phyloP scores from a whole-genome alignment of 768 basidiomycete species.

The Phanerochaete carnosa region DNA sequence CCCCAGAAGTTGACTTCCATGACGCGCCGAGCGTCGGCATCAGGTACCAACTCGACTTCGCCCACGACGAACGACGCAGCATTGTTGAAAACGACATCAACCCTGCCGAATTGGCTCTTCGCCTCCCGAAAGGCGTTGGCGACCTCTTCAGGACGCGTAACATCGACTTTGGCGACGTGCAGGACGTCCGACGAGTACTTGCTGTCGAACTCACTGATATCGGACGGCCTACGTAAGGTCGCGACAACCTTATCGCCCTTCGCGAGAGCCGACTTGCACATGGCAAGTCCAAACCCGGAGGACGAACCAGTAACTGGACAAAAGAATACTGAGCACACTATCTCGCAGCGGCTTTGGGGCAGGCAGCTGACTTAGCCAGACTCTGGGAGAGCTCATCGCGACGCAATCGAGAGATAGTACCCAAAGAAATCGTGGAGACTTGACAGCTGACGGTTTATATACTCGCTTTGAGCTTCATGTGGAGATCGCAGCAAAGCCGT shows the following conservation, averaged over 20 bases:
- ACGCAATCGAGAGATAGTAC: too few species aligned
- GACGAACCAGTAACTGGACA: conserved; percentile 42
- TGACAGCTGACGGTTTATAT: too few species aligned
- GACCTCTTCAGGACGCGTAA: conserved; percentile 32
- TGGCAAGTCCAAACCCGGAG: conserved; percentile 34
- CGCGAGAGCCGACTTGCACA: conserved; percentile 31
- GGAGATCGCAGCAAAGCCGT: too few species aligned
- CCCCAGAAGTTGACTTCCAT: conserved; percentile 35
- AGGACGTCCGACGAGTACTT: conserved; percentile 31
- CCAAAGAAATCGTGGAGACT: too few species aligned
- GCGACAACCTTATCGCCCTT: conserved; percentile 41
- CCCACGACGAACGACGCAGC: conserved; percentile 30
- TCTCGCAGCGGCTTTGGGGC: too few species aligned
- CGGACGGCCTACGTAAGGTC: conserved; percentile 31
- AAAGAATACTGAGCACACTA: too few species aligned
- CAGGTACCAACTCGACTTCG: conserved; percentile 36
- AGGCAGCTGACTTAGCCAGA: too few species aligned
- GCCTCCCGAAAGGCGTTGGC: conserved; percentile 31
- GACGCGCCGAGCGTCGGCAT: conserved; percentile 29
- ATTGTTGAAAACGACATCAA: conserved; percentile 47
- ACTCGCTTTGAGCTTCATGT: too few species aligned
- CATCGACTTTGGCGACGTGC: conserved; percentile 37
- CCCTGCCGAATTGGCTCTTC: conserved; percentile 34
- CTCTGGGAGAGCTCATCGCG: too few species aligned
- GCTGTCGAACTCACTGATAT: conserved; percentile 16